A percentile compares a stretch with the other conserved stretches of the same genome.
Evolutionary conservation across 2,329 filamentous ascomycete genomes (phyloP).

Genomic region (Xylaria sp.): DNA sequence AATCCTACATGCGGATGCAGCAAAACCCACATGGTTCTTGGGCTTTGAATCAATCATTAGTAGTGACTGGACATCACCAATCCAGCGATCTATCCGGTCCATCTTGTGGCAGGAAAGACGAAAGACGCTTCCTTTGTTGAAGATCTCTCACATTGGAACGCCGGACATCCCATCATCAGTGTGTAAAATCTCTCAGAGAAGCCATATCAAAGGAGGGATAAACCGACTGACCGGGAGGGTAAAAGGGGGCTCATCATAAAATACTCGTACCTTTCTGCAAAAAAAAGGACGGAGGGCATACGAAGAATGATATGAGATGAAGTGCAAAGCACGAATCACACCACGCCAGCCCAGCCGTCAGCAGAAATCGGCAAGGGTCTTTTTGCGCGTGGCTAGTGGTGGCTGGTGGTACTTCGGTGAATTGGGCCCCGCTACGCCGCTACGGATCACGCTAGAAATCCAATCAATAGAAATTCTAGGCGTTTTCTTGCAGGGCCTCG

Average conservation of each 20-base stretch:
- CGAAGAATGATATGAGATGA: background rate
- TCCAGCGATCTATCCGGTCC: background rate
- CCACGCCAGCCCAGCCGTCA: background rate
- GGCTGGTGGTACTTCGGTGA: background rate
- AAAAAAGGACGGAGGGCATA: background rate
- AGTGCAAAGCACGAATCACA: background rate
- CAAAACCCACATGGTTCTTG: background rate
- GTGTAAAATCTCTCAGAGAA: background rate
- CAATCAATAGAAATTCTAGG: too few relatives aligned
- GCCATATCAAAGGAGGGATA: background rate
- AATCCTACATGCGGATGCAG: background rate
- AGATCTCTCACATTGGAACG: background rate
- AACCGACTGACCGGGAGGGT: background rate
- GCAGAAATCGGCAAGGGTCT: background rate
- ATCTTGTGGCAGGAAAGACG: background rate
- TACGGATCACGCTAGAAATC: too few relatives aligned
- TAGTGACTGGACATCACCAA: background rate
- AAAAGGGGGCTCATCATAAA: background rate
- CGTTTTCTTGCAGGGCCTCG: too few relatives aligned
- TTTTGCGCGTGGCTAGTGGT: background rate
- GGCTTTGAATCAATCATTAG: background rate
- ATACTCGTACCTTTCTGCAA: background rate
- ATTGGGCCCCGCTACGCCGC: background rate
- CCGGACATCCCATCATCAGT: too few relatives aligned
- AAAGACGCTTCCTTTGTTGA: background rate